Conservation (phyloP, 495 filamentous ascomycete species). For the Neurospora sp. region DNA sequence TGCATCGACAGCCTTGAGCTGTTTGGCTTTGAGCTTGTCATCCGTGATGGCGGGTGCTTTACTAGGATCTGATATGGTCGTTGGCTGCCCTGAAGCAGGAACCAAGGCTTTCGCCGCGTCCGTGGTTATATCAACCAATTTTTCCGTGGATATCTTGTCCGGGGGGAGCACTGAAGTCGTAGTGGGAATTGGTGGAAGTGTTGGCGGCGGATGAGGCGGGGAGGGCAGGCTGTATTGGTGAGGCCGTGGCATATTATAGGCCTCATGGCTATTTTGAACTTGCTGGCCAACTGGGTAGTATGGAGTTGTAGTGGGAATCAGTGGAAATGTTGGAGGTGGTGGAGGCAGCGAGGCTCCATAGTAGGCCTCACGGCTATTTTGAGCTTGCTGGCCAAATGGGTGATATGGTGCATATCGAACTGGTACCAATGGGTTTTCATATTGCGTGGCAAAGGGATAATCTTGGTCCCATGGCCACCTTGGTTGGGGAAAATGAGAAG, state of each 20-base stretch:
- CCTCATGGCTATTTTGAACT: background rate
- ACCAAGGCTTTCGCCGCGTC: background rate
- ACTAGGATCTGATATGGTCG: background rate
- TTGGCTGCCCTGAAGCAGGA: background rate
- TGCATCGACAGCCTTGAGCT: conserved; percentile 2
- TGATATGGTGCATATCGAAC: background rate
- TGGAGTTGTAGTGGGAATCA: too few relatives aligned
- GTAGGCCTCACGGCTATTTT: too few relatives aligned
- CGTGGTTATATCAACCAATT: background rate
- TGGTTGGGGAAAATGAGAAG: background rate
- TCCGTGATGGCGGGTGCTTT: background rate
- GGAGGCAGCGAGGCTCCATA: too few relatives aligned
- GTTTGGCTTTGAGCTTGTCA: background rate
- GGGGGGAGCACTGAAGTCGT: background rate
- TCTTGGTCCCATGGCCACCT: background rate
- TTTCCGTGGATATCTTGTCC: background rate
- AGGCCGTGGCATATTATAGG: background rate
- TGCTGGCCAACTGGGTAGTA: background rate
- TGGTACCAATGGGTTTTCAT: background rate
- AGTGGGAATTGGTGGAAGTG: background rate
- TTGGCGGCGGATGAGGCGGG: background rate
- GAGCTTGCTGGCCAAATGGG: background rate
- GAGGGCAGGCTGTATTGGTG: background rate
- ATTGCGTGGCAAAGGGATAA: background rate
- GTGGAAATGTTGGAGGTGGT: too few relatives aligned